A percentile compares a stretch with the other conserved stretches of the same genome.
These are phyloP conservation scores for Geotrichum bryndzae DNA, from an alignment of 1,139 yeast genomes.

Conservation along the genomic window DNA sequence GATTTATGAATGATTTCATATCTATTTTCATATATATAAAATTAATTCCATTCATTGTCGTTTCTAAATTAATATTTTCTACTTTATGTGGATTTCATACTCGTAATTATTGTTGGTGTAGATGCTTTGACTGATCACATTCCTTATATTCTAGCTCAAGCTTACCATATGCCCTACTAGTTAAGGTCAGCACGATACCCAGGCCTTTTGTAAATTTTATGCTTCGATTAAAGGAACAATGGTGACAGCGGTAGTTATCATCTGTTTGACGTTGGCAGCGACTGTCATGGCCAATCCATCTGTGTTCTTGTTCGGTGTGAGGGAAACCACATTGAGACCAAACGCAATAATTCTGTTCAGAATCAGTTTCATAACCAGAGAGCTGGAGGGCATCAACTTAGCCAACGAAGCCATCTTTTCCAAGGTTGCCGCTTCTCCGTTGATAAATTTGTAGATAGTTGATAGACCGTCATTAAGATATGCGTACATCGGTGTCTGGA, in stretches of 20 bases:
- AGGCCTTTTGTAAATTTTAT: constrained; percentile 24
- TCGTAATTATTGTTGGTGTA: neutral
- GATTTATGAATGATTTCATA: neutral
- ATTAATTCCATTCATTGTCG: neutral
- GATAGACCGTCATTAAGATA: constrained; percentile 26
- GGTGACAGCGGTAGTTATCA: constrained; percentile 26
- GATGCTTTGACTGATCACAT: neutral
- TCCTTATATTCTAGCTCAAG: constrained; percentile 20
- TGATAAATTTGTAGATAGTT: constrained; percentile 12
- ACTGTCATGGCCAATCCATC: constrained; percentile 30
- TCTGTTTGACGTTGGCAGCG: constrained; percentile 28
- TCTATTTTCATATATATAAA: neutral
- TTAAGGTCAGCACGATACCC: constrained; percentile 25
- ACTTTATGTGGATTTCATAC: no score
- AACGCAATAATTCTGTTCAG: constrained; percentile 29
- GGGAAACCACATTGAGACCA: constrained; percentile 27
- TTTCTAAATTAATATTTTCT: neutral
- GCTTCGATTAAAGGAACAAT: constrained; percentile 24
- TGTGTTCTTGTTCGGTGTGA: constrained; percentile 28
- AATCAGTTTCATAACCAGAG: constrained; percentile 22
- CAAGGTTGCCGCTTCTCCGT: neutral
- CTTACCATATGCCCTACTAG: constrained; percentile 32
- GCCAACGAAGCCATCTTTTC: neutral
- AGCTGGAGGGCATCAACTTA: constrained; percentile 15
- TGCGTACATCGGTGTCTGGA: constrained; percentile 25